Evolutionary conservation across 345 rosid species (phyloP), one percentile per base, ranked within the genome.

Genomic region (Eucalyptus paniculata): DNA sequence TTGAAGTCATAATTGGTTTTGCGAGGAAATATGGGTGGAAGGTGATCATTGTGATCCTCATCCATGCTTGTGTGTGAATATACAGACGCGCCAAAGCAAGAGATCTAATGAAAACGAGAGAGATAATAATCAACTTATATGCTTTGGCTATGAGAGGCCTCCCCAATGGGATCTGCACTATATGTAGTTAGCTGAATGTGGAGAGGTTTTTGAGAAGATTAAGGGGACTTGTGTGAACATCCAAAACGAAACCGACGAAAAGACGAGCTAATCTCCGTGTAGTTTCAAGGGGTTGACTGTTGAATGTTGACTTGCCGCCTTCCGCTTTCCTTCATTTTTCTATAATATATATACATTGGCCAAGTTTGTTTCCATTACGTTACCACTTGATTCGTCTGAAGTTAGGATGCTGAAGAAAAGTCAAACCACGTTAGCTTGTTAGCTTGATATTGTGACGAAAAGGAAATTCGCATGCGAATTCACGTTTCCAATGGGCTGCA

Each of bases 231-330:
- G 90, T 54, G 77, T 56, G 53, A 37, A 32, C 47, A 45, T 24
- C 28, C 90, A 86, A 56, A 80, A 12, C 56, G 9, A 21, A 50
- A 82, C 86, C 42, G 30, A 69, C 42, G 21, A 45, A 82, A 37
- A 19, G 14, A 50, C 7, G 47, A 37, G 85, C 30, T 77, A 40
- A 77, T 37, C 30, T 11, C 42, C 47, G 30, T 19, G 51, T 58
- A 86, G 89, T 65, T 86, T 83, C 26, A 88, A 87, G 83, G 62
- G 49, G 89, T 90, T 90, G 92, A 91, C 90, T 67, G 90, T 91
- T 89, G 88, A 91, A 88, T 82, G 89, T 89, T 90, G 92, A 91
- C 91, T 88, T 65, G 30, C 49, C 86, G 12, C 80, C 47, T 49
- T 26, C n/a, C 77, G n/a, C 83, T 85, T 58, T 81, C 42, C 69